These are phyloP conservation scores for Skeletonema costatum DNA, from an alignment of 108 stramenopile genomes.

Conservation along the genomic window DNA sequence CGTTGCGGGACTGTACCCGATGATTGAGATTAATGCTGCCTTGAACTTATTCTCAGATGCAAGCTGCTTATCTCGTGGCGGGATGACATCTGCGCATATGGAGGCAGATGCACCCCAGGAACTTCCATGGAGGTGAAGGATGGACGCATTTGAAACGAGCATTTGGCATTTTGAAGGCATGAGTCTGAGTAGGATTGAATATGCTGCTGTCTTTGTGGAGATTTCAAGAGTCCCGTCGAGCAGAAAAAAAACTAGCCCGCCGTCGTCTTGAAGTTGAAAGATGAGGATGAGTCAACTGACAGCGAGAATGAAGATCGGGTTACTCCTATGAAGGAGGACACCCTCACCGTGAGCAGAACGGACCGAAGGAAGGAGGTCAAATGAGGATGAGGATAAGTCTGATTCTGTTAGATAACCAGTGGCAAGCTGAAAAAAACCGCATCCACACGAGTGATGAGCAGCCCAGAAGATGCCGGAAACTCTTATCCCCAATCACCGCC, in stretches of 20 bases:
- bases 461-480: background rate
- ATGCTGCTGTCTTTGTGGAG: constrained; percentile 22
- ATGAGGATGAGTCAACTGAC: background rate
- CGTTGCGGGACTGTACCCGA: background rate
- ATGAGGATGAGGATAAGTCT: background rate
- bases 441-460: background rate
- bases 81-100: constrained; percentile 17
- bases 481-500: background rate
- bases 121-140: constrained; percentile 29
- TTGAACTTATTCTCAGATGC: background rate
- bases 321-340: background rate
- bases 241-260: background rate
- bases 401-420: background rate
- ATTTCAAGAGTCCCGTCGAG: constrained; percentile 1
- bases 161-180: constrained; percentile 19
- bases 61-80: constrained; percentile 5
- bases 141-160: constrained; percentile 32
- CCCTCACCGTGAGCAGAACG: background rate
- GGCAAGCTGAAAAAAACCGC: background rate
- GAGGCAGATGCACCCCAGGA: constrained; percentile 11
- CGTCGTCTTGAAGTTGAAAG: background rate
- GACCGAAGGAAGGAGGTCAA: background rate
- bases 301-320: background rate
- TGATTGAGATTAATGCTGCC: background rate
- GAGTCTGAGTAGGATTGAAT: constrained; percentile 17